Evolutionary conservation across 192 early-diverging fungal genomes (phyloP).

Genomic region (Entomortierella beljakovae): DNA sequence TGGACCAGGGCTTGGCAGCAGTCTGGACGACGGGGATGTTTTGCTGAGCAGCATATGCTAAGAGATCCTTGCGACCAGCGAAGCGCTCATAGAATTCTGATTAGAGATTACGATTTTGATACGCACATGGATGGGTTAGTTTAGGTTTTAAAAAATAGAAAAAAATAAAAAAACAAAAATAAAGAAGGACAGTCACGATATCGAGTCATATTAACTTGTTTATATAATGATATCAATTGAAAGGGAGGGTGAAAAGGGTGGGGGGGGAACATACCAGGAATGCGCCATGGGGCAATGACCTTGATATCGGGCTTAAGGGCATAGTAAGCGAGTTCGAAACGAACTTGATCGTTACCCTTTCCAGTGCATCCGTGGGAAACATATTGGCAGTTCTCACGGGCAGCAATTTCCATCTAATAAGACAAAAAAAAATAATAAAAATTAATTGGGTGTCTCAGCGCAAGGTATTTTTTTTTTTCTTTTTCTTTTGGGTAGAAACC

Average conservation of each 20-base stretch:
- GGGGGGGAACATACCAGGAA: slow-evolving; percentile 73
- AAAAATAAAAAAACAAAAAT: not conserved
- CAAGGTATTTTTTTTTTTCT: too few relatives aligned
- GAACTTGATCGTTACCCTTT: slow-evolving; percentile 99
- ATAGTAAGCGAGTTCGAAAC: slow-evolving; percentile 99
- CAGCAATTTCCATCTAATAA: slow-evolving; percentile 91
- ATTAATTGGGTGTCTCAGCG: not conserved
- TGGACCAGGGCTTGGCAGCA: slow-evolving; percentile 97
- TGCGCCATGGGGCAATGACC: slow-evolving; percentile 98
- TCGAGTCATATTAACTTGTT: not conserved
- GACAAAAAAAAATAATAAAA: not conserved
- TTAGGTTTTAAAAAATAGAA: not conserved
- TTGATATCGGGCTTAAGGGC: slow-evolving; percentile 93
- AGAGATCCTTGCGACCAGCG: slow-evolving; percentile 90
- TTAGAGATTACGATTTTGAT: too few relatives aligned
- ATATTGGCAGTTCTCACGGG: slow-evolving; percentile 91
- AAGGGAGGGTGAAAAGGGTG: not conserved
- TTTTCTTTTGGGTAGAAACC: too few relatives aligned
- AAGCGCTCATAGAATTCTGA: slow-evolving; percentile 94
- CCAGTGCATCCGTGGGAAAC: slow-evolving; percentile 99
- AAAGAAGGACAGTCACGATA: not conserved
- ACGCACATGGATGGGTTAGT: too few relatives aligned
- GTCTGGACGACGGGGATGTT: slow-evolving; percentile 96
- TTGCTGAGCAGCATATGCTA: slow-evolving; percentile 93
- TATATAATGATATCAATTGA: too few relatives aligned